Evolutionary conservation across 108 stramenopile genomes (phyloP).

Genomic region (Phaeodactylum tricornutum): DNA sequence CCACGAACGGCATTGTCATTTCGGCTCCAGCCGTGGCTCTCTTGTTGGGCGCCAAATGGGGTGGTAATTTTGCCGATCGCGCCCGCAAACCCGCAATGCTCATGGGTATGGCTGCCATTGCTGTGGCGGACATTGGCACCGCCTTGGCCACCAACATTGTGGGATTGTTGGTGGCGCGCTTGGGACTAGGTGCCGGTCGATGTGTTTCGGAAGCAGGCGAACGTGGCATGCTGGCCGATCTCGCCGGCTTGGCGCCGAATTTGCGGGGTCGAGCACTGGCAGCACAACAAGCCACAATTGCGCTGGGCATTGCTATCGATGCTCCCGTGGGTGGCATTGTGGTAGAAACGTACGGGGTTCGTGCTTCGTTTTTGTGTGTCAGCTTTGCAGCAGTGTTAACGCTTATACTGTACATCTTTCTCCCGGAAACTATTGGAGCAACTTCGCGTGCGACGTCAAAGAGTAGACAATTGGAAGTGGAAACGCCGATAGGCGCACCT

Average conservation of each 20-base stretch:
- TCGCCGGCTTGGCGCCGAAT: constrained; percentile 32
- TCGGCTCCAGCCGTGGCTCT: constrained; percentile 60
- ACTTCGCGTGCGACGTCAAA: too few species aligned
- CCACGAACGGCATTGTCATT: constrained; percentile 64
- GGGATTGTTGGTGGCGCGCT: constrained; percentile 36
- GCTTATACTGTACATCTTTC: constrained; percentile 34
- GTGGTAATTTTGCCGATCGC: constrained; percentile 41
- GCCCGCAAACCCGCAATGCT: constrained; percentile 64
- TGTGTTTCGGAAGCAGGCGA: constrained; percentile 58
- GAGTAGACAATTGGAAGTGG: neutral
- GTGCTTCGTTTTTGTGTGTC: constrained; percentile 60
- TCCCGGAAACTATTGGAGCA: constrained; percentile 51
- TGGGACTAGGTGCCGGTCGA: constrained; percentile 53
- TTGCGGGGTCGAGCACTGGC: constrained; percentile 54
- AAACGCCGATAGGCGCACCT: constrained; percentile 1
- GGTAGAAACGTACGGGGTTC: constrained; percentile 45
- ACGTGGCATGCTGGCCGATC: constrained; percentile 62
- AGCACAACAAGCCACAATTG: constrained; percentile 50
- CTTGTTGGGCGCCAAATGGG: constrained; percentile 27
- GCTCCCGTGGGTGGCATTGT: constrained; percentile 57
- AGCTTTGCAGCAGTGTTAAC: constrained; percentile 47
- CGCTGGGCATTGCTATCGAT: constrained; percentile 62
- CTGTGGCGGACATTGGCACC: constrained; percentile 46
- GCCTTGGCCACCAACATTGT: constrained; percentile 27
- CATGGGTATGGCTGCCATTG: constrained; percentile 63